These are phyloP conservation scores for Phyllostachys edulis DNA, from an alignment of 176 grass and related monocot species.

Conservation along the genomic window DNA sequence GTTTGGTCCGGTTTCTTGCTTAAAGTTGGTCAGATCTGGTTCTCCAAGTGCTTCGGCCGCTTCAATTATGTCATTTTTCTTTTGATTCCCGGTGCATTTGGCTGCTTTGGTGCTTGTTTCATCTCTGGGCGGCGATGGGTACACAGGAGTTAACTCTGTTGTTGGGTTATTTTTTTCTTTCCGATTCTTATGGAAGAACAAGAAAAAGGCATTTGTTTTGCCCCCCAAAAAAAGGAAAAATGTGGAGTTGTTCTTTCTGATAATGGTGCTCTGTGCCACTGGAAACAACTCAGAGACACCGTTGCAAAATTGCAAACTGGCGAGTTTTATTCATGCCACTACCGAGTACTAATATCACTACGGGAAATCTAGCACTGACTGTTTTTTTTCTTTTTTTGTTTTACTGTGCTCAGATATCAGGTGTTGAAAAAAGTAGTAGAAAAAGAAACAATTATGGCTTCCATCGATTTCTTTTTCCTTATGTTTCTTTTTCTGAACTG, in stretches of 20 bases:
- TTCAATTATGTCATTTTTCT: neutral
- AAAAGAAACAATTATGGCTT: neutral
- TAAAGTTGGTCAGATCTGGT: constrained; percentile 24
- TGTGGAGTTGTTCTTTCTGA: neutral
- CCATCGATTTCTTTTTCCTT: neutral
- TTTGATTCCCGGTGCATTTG: neutral
- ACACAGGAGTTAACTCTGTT: neutral
- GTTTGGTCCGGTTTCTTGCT: neutral
- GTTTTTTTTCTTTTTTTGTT: neutral
- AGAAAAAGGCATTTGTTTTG: neutral
- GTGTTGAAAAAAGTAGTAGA: neutral
- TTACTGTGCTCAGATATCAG: neutral
- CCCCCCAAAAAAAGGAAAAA: neutral
- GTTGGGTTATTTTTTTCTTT: neutral
- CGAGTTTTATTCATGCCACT: neutral
- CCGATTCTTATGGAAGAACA: neutral
- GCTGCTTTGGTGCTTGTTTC: neutral
- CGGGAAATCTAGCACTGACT: neutral
- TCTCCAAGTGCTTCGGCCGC: neutral
- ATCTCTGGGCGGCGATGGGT: neutral
- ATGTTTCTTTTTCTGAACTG: neutral
- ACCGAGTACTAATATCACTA: neutral
- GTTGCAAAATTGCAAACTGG: neutral
- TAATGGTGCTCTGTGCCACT: neutral
- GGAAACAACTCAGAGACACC: neutral